Percentiles rank a stretch among this genome's conserved stretches.
phyloP scores from a whole-genome alignment of 148 eudicot genomes.

The Polygonum aviculare region DNA sequence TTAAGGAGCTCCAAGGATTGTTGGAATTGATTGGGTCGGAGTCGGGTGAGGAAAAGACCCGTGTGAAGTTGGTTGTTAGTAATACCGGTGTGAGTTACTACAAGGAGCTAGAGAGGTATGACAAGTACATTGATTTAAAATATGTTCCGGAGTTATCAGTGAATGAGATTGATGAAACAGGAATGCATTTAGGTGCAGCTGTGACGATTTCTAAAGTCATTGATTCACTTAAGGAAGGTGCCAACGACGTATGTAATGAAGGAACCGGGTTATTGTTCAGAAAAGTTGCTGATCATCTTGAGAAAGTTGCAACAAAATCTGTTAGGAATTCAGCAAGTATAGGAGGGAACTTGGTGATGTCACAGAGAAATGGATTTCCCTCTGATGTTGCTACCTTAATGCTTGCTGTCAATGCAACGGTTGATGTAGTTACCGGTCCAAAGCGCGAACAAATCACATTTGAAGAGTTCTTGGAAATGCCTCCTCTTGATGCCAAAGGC shows the following conservation, averaged over 20 bases:
- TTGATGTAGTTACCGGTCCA: constrained; percentile 33
- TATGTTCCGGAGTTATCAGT: constrained; percentile 61
- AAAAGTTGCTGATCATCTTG: constrained; percentile 65
- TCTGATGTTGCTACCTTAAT: constrained; percentile 82
- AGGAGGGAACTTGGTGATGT: constrained; percentile 95
- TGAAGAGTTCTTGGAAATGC: constrained; percentile 56
- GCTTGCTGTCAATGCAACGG: constrained; percentile 51
- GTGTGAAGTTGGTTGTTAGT: constrained; percentile 50
- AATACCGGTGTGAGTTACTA: constrained; percentile 83
- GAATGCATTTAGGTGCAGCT: constrained; percentile 69
- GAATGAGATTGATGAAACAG: constrained; percentile 31
- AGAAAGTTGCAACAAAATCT: constrained; percentile 66
- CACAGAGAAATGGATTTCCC: constrained; percentile 71
- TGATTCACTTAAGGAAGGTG: constrained; percentile 35
- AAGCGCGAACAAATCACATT: constrained; percentile 36
- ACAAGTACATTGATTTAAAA: constrained; percentile 60
- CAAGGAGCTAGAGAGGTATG: constrained; percentile 49
- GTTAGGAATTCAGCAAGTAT: constrained; percentile 79
- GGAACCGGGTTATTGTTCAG: constrained; percentile 22
- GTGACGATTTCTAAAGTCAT: constrained; percentile 70
- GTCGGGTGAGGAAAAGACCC: neutral
- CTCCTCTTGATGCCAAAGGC: constrained; percentile 48
- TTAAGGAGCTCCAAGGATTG: constrained; percentile 51
- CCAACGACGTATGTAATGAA: neutral
- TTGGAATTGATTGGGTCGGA: constrained; percentile 13